Base-by-base conservation (phyloP, 768 basidiomycete genomes). In the Hydnum rufescens region DNA sequence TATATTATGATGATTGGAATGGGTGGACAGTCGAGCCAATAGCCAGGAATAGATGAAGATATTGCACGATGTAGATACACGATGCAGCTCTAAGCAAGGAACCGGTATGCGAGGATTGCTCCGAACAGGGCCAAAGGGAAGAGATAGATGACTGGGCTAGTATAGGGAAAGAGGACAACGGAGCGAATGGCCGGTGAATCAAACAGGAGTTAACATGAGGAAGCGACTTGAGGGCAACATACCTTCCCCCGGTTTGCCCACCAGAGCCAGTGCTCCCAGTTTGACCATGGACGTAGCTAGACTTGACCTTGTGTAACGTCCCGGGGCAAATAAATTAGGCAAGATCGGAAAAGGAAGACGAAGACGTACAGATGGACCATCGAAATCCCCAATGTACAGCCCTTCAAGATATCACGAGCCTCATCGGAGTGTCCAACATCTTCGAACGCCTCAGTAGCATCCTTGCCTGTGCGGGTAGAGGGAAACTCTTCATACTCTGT, bases 381-480 rank as follows among this genome's bases (percentile, higher is more conserved):
- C 82, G 58, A 92, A 86, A 1, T 83, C 76, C 51, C 92, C 92
- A 50, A 95, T 71, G 39, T 77, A 68, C 74, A 95, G 76, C 58
- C 78, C 18, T 75, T 76, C 51, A 97, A 73, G 54, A 92, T 74
- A 8, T 72, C 81, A 51, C 95, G 80, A 25, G 95, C 95, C 68
- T 99, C 95, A 60, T 97, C 93, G 0, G 92, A 96, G 74, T 97
- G 95, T 29, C 95, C 95, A 29, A 99, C 93, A 65, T 99, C 95
- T 69, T 97, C 93, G 62, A 99, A 99, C 4, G 95, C 89, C 62
- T 96, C 95, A 31, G 93, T 92, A 23, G 93, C 92, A 64, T 97
- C 90, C 64, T 83, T 80, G 60, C 85, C 89, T 92, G 18, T 22
- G 36, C n/a, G n/a, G n/a, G n/a, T n/a, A n/a, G n/a, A n/a, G 25